phyloP scores from a whole-genome alignment of 2,329 filamentous ascomycete genomes.

The Atkinsonella texensis region DNA sequence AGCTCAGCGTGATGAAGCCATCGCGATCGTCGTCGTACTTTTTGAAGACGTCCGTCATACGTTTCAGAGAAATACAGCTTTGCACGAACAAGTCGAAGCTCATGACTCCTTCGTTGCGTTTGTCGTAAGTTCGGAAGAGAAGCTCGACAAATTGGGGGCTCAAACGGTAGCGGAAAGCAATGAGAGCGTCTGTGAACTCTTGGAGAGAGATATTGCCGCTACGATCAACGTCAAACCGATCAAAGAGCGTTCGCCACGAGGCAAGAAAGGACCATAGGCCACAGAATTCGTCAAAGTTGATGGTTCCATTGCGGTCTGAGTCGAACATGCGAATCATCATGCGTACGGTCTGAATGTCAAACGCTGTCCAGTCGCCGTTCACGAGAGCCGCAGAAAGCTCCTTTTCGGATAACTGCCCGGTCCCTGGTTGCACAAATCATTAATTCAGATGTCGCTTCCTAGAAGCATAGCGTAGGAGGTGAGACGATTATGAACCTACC shows the following conservation, averaged over 20 bases:
- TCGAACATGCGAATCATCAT: conserved; percentile 99
- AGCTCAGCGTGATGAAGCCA: conserved; percentile 76
- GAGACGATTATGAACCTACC: conserved; percentile 32
- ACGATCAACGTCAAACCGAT: conserved; percentile 82
- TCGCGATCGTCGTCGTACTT: conserved; percentile 96
- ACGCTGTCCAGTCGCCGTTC: conserved; percentile 91
- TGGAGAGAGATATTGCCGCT: conserved; percentile 74
- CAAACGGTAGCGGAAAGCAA: conserved; percentile 88
- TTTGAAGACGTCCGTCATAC: conserved; percentile 99
- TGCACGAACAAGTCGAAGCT: conserved; percentile 97
- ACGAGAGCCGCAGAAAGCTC: conserved; percentile 86
- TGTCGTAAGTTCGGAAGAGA: conserved; percentile 83
- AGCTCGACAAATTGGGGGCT: conserved; percentile 73
- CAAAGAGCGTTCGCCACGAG: conserved; percentile 87
- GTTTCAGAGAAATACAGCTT: conserved; percentile 89
- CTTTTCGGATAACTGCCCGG: conserved; percentile 69
- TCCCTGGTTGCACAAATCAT: conserved; percentile 35
- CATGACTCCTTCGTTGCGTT: conserved; percentile 56
- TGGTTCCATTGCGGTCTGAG: conserved; percentile 74
- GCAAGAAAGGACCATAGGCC: conserved; percentile 93
- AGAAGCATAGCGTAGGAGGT: background rate
- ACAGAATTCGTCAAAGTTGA: conserved; percentile 93
- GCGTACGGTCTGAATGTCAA: conserved; percentile 84
- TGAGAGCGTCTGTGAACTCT: conserved; percentile 83
- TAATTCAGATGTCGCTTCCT: background rate